Conservation (phyloP, 306 rosid genomes). For the Purshia tridentata region DNA sequence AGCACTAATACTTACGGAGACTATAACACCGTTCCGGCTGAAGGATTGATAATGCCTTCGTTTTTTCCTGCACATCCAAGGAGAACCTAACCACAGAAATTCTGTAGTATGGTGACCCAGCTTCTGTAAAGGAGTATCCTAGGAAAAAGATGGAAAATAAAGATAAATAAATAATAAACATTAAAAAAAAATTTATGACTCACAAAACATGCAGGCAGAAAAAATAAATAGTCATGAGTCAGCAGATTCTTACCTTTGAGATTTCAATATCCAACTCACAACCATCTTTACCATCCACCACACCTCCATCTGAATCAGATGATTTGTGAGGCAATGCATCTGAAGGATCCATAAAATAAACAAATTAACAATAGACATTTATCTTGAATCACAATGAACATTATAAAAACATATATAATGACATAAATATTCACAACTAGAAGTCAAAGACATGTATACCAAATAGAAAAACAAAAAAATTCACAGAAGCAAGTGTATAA, state of each 20-base stretch:
- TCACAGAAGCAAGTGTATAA: background rate
- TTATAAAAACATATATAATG: background rate
- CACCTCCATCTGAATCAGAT: conserved; percentile 18
- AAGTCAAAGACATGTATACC: background rate
- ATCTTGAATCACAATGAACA: background rate
- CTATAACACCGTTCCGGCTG: conserved; percentile 56
- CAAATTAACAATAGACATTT: background rate
- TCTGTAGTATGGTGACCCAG: conserved; percentile 31
- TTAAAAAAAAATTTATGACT: background rate
- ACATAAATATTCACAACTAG: background rate
- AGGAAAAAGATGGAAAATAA: background rate
- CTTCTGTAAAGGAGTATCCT: conserved; percentile 49
- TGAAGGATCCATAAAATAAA: conserved; percentile 23
- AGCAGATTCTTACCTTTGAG: conserved; percentile 47
- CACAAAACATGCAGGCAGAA: background rate
- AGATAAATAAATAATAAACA: background rate
- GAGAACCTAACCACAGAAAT: conserved; percentile 67
- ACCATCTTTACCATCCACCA: conserved; percentile 28
- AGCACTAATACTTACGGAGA: conserved; percentile 50
- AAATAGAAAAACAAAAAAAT: background rate
- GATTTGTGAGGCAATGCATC: conserved; percentile 30
- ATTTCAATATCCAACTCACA: conserved; percentile 31
- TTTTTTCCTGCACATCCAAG: conserved; percentile 61
- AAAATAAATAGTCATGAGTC: background rate
- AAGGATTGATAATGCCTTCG: conserved; percentile 67